Evolutionary conservation across 2,329 filamentous ascomycete genomes (phyloP).

Genomic region (Coleophoma cylindrospora): DNA sequence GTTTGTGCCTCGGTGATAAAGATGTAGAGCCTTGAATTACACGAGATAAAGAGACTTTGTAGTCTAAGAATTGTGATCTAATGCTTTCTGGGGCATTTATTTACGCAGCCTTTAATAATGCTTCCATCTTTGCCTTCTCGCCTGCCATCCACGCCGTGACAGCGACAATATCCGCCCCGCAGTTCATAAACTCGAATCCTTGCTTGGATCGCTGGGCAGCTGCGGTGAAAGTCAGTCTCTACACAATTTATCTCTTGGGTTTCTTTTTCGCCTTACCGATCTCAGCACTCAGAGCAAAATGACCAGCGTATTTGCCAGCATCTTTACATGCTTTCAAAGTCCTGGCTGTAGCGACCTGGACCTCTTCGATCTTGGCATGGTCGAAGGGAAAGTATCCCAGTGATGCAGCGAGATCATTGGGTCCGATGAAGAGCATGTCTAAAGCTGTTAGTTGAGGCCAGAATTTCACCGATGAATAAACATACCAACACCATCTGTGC

Average conservation of each 20-base stretch:
- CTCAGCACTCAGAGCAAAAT: slow-evolving; percentile 28
- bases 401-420: slow-evolving; percentile 19
- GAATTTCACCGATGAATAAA: not conserved
- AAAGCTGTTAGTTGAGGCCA: slow-evolving; percentile 3
- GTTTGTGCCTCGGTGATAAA: too few relatives aligned
- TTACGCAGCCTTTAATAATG: slow-evolving; percentile 6
- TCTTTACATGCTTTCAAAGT: slow-evolving; percentile 23
- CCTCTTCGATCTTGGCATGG: slow-evolving; percentile 25
- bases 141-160: slow-evolving; percentile 28
- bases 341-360: slow-evolving; percentile 22
- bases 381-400: slow-evolving; percentile 28
- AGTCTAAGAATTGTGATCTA: too few relatives aligned
- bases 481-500: slow-evolving; percentile 6
- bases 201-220: slow-evolving; percentile 16
- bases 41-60: too few relatives aligned
- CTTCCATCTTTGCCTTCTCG: slow-evolving; percentile 26
- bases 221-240: not conserved
- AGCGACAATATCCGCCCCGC: slow-evolving; percentile 31
- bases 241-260: not conserved
- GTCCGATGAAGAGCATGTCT: slow-evolving; percentile 20
- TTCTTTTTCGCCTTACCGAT: slow-evolving; percentile 4
- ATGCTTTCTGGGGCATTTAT: not conserved
- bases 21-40: too few relatives aligned
- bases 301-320: slow-evolving; percentile 29
- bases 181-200: slow-evolving; percentile 32